phyloP scores from a whole-genome alignment of 1,284 basidiomycete species.

The Papiliotrema fonsecae region DNA sequence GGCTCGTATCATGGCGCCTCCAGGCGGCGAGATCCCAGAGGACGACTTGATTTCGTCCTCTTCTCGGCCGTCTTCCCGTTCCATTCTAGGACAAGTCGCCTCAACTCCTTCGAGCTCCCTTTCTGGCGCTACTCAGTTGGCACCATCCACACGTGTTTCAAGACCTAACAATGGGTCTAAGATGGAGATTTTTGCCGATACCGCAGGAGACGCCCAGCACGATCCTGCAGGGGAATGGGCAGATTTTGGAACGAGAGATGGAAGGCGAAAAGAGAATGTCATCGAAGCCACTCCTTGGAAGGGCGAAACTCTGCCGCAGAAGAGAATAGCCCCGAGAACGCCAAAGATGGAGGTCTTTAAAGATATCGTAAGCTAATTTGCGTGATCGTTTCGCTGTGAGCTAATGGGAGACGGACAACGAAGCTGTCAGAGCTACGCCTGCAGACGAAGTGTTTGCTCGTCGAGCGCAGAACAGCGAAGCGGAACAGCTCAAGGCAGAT shows the following conservation, averaged over 20 bases:
- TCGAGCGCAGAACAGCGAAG: slow-evolving; percentile 42
- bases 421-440: slow-evolving; percentile 18
- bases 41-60: slow-evolving; percentile 26
- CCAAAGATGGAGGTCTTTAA: slow-evolving; percentile 53
- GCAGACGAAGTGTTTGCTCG: slow-evolving; percentile 46
- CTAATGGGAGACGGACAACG: slow-evolving; percentile 19
- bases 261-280: slow-evolving; percentile 52
- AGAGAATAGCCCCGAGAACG: slow-evolving; percentile 41
- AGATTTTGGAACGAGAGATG: slow-evolving; percentile 51
- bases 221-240: slow-evolving; percentile 46
- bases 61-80: slow-evolving; percentile 15
- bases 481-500: slow-evolving; percentile 54
- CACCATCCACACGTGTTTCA: slow-evolving; percentile 17
- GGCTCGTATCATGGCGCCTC: slow-evolving; percentile 56
- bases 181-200: slow-evolving; percentile 50
- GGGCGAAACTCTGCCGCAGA: slow-evolving; percentile 50
- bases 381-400: neutral
- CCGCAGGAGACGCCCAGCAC: slow-evolving; percentile 18
- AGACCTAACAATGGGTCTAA: slow-evolving; percentile 43
- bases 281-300: slow-evolving; percentile 50
- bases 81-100: slow-evolving; percentile 30
- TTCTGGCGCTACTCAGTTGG: slow-evolving; percentile 26
- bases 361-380: slow-evolving; percentile 43
- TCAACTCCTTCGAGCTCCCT: slow-evolving; percentile 16
- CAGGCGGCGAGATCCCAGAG: slow-evolving; percentile 35